Evolutionary conservation across 2,329 filamentous ascomycete species (phyloP).

Genomic region (Davidsoniella eucalypti): DNA sequence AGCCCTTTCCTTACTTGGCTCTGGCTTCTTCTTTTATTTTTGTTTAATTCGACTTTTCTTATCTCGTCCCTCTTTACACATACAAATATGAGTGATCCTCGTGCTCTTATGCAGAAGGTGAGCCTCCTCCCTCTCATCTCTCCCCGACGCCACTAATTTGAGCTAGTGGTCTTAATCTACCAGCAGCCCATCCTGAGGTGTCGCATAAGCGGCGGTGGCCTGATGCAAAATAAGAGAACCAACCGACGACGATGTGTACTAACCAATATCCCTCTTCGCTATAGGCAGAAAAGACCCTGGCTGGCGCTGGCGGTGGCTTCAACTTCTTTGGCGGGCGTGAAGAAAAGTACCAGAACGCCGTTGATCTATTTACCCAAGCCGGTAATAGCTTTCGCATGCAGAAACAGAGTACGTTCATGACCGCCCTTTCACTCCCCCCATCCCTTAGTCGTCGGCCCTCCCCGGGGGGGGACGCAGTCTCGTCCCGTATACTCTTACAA

Average conservation of each 20-base stretch:
- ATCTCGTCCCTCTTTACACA: background rate
- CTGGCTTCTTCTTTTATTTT: background rate
- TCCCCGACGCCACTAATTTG: background rate
- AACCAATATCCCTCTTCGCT: background rate
- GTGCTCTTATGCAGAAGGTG: constrained; percentile 65
- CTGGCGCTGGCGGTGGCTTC: constrained; percentile 64
- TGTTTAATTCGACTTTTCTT: background rate
- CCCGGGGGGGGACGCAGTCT: background rate
- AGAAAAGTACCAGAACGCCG: constrained; percentile 81
- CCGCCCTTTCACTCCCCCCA: background rate
- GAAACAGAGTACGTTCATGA: constrained; percentile 48
- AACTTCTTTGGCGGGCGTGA: constrained; percentile 73
- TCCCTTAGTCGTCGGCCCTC: background rate
- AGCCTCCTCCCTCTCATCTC: constrained; percentile 10
- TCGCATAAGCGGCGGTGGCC: background rate
- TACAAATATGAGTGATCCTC: constrained; percentile 36
- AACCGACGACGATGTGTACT: too few relatives aligned
- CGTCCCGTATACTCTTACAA: background rate
- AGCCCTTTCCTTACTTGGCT: background rate
- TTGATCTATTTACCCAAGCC: constrained; percentile 73
- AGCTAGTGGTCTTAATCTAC: background rate
- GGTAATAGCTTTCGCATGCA: constrained; percentile 85
- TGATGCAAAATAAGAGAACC: background rate
- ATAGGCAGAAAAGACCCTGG: constrained; percentile 73
- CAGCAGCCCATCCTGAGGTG: background rate